phyloP scores from a whole-genome alignment of 2,329 filamentous ascomycete species.

The Mollisiaceae sp. region DNA sequence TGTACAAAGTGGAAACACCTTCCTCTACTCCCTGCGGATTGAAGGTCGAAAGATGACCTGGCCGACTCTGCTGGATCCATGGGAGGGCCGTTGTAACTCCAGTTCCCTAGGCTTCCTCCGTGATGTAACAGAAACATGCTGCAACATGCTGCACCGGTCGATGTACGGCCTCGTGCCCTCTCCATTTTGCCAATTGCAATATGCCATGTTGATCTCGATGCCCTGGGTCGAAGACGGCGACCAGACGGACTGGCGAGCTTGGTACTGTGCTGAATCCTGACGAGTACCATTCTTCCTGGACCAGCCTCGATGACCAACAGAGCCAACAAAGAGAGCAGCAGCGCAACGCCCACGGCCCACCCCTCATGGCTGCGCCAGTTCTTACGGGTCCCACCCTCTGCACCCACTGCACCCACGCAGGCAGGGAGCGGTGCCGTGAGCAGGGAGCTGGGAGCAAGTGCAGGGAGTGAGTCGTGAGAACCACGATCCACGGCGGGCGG shows the following conservation, averaged over 20 bases:
- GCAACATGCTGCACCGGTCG: not conserved
- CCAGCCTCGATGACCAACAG: slow-evolving; percentile 2
- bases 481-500: not conserved
- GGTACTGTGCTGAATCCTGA: slow-evolving; percentile 14
- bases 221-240: not conserved
- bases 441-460: too few species aligned
- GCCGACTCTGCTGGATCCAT: slow-evolving; percentile 1
- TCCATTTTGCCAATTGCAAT: slow-evolving; percentile 13
- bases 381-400: not conserved
- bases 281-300: slow-evolving; percentile 11
- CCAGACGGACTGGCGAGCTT: not conserved
- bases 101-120: not conserved
- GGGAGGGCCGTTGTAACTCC: not conserved
- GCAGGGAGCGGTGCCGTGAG: too few species aligned
- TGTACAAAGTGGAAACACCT: slow-evolving; percentile 7
- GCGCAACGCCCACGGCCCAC: not conserved
- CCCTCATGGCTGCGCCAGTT: not conserved
- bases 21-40: not conserved
- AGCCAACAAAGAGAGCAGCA: not conserved
- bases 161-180: slow-evolving; percentile 15
- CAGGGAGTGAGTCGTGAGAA: too few species aligned
- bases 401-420: too few species aligned
- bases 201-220: slow-evolving; percentile 17
- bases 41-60: not conserved
- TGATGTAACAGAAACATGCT: slow-evolving; percentile 2